phyloP scores from a whole-genome alignment of 371 early-diverging fungal species.

The Mortierella sp. region DNA sequence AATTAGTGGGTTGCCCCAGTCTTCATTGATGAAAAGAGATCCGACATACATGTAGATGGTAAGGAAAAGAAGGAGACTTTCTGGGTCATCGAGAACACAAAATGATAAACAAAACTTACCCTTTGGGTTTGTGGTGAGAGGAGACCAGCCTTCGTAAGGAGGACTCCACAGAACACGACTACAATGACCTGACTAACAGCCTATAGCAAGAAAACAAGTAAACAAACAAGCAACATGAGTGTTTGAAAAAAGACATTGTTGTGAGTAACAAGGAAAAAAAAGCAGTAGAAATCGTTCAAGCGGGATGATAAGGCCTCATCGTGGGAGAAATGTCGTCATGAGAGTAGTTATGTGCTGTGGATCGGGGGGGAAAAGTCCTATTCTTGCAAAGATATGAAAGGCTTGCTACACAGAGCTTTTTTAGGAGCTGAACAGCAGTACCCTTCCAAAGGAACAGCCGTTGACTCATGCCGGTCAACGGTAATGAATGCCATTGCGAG shows the following conservation, averaged over 20 bases:
- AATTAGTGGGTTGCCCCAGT: background rate
- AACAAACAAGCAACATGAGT: background rate
- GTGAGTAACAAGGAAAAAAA: background rate
- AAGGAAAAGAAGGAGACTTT: background rate
- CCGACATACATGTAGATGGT: background rate
- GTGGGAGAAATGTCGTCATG: background rate
- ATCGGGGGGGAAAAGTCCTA: background rate
- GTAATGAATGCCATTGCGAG: too few relatives aligned
- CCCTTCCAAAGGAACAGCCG: too few relatives aligned
- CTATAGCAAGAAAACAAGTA: conserved; percentile 33
- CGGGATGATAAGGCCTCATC: background rate
- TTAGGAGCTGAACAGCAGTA: too few relatives aligned
- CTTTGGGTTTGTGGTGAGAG: conserved; percentile 67
- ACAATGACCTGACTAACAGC: conserved; percentile 75
- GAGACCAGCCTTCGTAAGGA: conserved; percentile 65
- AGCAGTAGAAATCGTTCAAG: background rate
- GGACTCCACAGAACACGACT: conserved; percentile 65
- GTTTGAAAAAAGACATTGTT: background rate
- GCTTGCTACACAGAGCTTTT: too few relatives aligned
- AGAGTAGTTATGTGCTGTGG: background rate
- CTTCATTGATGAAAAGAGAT: background rate
- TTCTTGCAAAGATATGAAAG: too few relatives aligned
- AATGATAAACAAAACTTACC: conserved; percentile 50
- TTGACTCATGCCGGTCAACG: too few relatives aligned
- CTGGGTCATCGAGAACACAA: background rate